Conservation (phyloP, 2,329 filamentous ascomycete genomes). For the Dothistroma pini region DNA sequence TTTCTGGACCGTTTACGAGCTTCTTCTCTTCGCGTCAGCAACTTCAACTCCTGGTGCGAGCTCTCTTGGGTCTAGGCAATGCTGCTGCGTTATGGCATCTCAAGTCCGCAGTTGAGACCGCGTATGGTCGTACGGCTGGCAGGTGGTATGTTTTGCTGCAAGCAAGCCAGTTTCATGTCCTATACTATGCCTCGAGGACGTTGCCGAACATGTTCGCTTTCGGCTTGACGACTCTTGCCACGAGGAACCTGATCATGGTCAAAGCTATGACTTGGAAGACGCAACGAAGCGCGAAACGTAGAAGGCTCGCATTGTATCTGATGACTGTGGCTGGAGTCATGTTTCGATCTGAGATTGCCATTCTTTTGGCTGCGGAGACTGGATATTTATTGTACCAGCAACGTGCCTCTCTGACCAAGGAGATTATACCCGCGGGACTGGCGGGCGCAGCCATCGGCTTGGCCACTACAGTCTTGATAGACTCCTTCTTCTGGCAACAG, state of each 20-base stretch:
- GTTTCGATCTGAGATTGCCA: slow-evolving; percentile 84
- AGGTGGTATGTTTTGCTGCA: slow-evolving; percentile 79
- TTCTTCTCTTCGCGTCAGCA: slow-evolving; percentile 55
- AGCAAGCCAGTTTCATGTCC: slow-evolving; percentile 82
- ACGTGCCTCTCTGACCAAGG: slow-evolving; percentile 52
- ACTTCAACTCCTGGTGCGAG: slow-evolving; percentile 63
- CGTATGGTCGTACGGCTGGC: slow-evolving; percentile 65
- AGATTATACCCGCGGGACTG: slow-evolving; percentile 64
- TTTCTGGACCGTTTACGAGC: slow-evolving; percentile 64
- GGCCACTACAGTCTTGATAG: slow-evolving; percentile 66
- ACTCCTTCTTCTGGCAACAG: slow-evolving; percentile 90
- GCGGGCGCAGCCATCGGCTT: slow-evolving; percentile 65
- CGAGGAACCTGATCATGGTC: slow-evolving; percentile 51
- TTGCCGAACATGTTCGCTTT: slow-evolving; percentile 98
- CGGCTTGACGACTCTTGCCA: slow-evolving; percentile 67
- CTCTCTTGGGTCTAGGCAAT: slow-evolving; percentile 74
- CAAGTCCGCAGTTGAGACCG: slow-evolving; percentile 57
- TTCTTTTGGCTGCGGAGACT: slow-evolving; percentile 68
- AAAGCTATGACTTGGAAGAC: slow-evolving; percentile 37
- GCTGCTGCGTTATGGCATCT: slow-evolving; percentile 65
- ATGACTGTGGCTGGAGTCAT: slow-evolving; percentile 77
- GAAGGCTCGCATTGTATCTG: slow-evolving; percentile 65
- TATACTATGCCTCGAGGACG: slow-evolving; percentile 88
- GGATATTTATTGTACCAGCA: slow-evolving; percentile 59
- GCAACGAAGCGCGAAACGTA: slow-evolving; percentile 43